Conservation (phyloP, 352 stramenopile species). For the Pythium pyrilobum region DNA sequence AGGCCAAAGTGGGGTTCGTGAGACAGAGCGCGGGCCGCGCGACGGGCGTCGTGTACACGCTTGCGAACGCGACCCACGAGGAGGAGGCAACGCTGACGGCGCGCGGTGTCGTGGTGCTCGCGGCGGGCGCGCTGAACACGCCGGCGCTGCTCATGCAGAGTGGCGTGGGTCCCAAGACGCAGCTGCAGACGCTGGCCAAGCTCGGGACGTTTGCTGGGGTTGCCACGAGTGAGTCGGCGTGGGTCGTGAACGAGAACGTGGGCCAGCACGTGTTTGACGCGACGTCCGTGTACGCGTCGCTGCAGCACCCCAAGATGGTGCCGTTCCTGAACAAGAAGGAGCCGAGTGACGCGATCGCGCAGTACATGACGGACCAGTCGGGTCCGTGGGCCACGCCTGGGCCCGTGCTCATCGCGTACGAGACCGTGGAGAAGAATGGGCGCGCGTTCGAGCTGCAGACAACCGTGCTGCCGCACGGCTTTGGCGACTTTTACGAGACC, state of each 20-base stretch:
- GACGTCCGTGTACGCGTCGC: conserved; percentile 40
- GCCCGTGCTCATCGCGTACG: conserved; percentile 52
- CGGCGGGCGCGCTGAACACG: conserved; percentile 62
- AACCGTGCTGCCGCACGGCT: conserved; percentile 43
- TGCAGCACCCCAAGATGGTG: conserved; percentile 51
- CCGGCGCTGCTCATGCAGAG: conserved; percentile 80
- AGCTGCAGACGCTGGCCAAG: conserved; percentile 38
- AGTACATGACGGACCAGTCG: conserved; percentile 41
- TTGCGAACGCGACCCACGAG: not conserved
- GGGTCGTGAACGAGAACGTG: conserved; percentile 50
- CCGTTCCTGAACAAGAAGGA: conserved; percentile 32
- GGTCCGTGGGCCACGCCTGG: conserved; percentile 40
- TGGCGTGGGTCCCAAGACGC: conserved; percentile 54
- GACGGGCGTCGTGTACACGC: conserved; percentile 40
- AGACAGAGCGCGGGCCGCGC: conserved; percentile 37
- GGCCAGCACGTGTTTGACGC: conserved; percentile 60
- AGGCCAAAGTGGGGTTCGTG: conserved; percentile 44
- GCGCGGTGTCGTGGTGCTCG: conserved; percentile 62
- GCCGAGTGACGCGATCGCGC: conserved; percentile 32
- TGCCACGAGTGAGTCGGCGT: not conserved
- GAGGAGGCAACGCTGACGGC: conserved; percentile 26
- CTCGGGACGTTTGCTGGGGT: conserved; percentile 4
- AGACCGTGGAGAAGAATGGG: conserved; percentile 48
- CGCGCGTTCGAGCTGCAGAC: conserved; percentile 63
- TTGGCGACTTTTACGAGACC: conserved; percentile 26